phyloP scores from a whole-genome alignment of 2,329 filamentous ascomycete genomes.

The Pyricularia grisea region DNA sequence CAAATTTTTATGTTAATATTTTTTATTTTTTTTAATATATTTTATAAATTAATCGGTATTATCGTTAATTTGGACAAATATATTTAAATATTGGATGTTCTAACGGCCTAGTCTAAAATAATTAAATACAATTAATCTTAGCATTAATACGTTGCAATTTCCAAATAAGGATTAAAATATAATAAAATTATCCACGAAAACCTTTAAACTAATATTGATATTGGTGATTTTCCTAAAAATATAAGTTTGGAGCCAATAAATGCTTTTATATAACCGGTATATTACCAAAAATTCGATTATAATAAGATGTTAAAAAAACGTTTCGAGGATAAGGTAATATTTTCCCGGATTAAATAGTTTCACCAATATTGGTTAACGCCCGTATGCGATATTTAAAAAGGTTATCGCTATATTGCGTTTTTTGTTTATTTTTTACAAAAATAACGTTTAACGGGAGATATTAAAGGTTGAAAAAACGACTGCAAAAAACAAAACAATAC shows the following conservation, averaged over 20 bases:
- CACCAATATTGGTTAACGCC: too few relatives aligned
- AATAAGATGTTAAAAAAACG: not conserved
- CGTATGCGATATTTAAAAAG: too few relatives aligned
- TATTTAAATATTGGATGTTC: not conserved
- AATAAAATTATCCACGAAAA: not conserved
- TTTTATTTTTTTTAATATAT: not conserved
- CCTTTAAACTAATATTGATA: not conserved
- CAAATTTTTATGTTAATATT: not conserved
- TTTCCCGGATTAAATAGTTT: too few relatives aligned
- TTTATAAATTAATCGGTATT: not conserved
- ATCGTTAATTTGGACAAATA: not conserved
- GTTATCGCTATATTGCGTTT: too few relatives aligned
- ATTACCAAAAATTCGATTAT: not conserved
- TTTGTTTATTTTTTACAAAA: too few relatives aligned
- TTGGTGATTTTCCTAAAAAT: not conserved
- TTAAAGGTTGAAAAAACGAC: too few relatives aligned
- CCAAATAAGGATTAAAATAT: not conserved
- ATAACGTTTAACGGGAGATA: too few relatives aligned
- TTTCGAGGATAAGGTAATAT: not conserved
- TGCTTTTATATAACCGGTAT: not conserved
- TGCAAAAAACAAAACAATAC: too few relatives aligned
- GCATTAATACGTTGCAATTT: not conserved
- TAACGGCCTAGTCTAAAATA: not conserved
- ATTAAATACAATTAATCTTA: too few relatives aligned
- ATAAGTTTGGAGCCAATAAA: not conserved